Evolutionary conservation across 1,284 basidiomycete genomes (phyloP).

Genomic region (Leccinum solheimii): DNA sequence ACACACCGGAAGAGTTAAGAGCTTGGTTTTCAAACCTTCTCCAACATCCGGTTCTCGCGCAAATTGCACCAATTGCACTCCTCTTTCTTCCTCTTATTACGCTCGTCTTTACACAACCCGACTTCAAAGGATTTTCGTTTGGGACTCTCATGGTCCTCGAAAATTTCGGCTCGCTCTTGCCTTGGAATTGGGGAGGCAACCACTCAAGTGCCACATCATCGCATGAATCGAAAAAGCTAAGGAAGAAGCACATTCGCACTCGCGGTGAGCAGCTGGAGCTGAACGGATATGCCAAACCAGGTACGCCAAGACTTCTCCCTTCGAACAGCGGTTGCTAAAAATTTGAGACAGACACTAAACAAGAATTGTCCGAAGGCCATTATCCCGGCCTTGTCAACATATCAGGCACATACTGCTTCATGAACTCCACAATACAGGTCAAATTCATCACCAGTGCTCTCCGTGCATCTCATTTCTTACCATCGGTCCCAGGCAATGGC

Average conservation of each 20-base stretch:
- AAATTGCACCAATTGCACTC: constrained; percentile 56
- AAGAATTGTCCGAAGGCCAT: constrained; percentile 44
- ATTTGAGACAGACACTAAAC: constrained; percentile 22
- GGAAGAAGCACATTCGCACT: constrained; percentile 51
- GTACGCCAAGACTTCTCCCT: constrained; percentile 14
- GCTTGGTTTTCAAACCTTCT: constrained; percentile 27
- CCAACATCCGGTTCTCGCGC: constrained; percentile 40
- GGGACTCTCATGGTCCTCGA: constrained; percentile 55
- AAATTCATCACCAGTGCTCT: constrained; percentile 18
- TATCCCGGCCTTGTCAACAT: constrained; percentile 91
- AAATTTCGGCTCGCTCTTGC: constrained; percentile 47
- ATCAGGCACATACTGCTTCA: constrained; percentile 93
- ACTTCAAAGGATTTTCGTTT: constrained; percentile 22
- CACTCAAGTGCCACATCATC: constrained; percentile 32
- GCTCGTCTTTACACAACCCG: constrained; percentile 40
- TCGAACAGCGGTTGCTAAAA: constrained; percentile 2
- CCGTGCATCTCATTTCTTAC: constrained; percentile 13
- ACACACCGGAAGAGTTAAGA: constrained; percentile 32
- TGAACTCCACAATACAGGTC: constrained; percentile 92
- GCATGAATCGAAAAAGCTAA: constrained; percentile 45
- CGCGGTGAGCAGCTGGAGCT: constrained; percentile 55
- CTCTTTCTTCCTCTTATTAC: constrained; percentile 54
- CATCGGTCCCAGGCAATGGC: constrained; percentile 65
- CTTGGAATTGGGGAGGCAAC: constrained; percentile 57
- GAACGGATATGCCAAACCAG: constrained; percentile 38